These are phyloP conservation scores for Knoxdaviesia capensis DNA, from an alignment of 2,329 filamentous ascomycete species.

Conservation along the genomic window DNA sequence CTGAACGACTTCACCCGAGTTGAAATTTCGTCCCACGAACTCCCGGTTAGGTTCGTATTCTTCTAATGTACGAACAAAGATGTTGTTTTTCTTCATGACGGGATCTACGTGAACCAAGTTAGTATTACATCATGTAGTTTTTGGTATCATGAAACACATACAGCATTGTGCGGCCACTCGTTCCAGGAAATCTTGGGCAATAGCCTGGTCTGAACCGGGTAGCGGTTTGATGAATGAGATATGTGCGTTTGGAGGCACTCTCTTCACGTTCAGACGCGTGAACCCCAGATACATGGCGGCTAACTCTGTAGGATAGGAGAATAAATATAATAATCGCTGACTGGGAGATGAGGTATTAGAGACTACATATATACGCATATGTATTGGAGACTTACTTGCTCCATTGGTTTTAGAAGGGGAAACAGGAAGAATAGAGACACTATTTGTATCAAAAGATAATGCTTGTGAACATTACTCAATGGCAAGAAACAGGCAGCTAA, in stretches of 20 bases:
- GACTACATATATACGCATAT: too few relatives aligned
- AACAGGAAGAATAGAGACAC: too few relatives aligned
- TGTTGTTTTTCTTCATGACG: conserved; percentile 44
- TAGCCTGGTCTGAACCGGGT: conserved; percentile 38
- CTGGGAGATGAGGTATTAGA: too few relatives aligned
- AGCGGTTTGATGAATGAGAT: conserved; percentile 77
- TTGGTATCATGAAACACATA: conserved; percentile 12
- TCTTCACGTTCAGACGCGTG: conserved; percentile 57
- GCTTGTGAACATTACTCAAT: too few relatives aligned
- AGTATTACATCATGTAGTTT: not conserved
- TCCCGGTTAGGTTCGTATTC: conserved; percentile 66
- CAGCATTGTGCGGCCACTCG: conserved; percentile 64
- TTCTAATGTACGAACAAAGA: conserved; percentile 47
- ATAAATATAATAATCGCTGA: too few relatives aligned
- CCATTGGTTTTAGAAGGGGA: too few relatives aligned
- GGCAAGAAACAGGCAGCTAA: too few relatives aligned
- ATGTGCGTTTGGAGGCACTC: conserved; percentile 52
- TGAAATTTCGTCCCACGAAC: conserved; percentile 80
- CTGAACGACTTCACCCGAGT: conserved; percentile 72
- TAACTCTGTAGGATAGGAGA: too few relatives aligned
- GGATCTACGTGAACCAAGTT: conserved; percentile 25
- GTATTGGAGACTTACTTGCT: too few relatives aligned
- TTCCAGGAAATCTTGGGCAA: conserved; percentile 51
- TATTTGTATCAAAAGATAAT: too few relatives aligned
- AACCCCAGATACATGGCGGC: conserved; percentile 56